Evolutionary conservation across 2,329 filamentous ascomycete species (phyloP).

Genomic region (Colletotrichum phormii): DNA sequence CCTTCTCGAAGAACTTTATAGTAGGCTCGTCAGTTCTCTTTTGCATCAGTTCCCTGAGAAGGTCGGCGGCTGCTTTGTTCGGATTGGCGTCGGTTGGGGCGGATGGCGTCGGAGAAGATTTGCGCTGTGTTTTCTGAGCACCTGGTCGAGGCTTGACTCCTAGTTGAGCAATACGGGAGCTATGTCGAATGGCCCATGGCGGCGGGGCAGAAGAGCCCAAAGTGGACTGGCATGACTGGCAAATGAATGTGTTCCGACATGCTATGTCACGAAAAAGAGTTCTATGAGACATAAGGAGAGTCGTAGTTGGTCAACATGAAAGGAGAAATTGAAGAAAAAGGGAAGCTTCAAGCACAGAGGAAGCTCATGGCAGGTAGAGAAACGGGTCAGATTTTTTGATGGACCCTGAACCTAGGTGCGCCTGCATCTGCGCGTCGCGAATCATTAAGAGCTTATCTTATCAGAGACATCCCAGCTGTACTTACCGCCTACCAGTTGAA

Average conservation of each 20-base stretch:
- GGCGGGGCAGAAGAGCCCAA: conserved; percentile 44
- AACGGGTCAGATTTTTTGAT: conserved; percentile 34
- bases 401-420: conserved; percentile 23
- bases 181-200: conserved; percentile 46
- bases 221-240: conserved; percentile 50
- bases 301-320: conserved; percentile 8
- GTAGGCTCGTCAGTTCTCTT: conserved; percentile 37
- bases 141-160: conserved; percentile 15
- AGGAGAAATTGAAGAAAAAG: not conserved
- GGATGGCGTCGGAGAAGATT: not conserved
- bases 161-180: conserved; percentile 43
- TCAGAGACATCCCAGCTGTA: not conserved
- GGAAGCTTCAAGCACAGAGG: conserved; percentile 1
- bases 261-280: conserved; percentile 47
- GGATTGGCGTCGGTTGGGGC: not conserved
- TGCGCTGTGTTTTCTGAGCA: not conserved
- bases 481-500: conserved; percentile 47
- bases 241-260: conserved; percentile 50
- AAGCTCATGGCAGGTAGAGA: conserved; percentile 2
- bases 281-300: conserved; percentile 37
- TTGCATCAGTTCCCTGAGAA: conserved; percentile 39
- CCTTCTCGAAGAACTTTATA: conserved; percentile 63
- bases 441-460: conserved; percentile 34
- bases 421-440: conserved; percentile 3
- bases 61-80: conserved; percentile 27